Evolutionary conservation across 2,329 filamentous ascomycete genomes (phyloP).

Genomic region (Magnaporthales sp.): DNA sequence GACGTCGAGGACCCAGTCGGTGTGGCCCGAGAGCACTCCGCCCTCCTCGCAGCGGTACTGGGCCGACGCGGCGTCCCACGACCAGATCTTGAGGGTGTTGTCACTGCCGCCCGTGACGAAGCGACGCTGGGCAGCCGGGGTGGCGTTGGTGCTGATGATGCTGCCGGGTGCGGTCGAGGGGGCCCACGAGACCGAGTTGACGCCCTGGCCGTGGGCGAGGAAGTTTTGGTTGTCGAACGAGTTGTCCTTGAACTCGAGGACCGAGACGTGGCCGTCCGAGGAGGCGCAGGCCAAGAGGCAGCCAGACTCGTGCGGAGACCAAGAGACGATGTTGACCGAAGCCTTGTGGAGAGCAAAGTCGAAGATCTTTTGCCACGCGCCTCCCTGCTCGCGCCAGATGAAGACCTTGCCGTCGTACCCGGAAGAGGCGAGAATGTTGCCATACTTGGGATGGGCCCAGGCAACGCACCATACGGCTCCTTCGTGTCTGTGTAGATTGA

Average conservation of each 20-base stretch:
- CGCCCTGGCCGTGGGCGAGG: conserved; percentile 83
- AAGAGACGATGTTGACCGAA: conserved; percentile 91
- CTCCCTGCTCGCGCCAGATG: conserved; percentile 88
- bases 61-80: conserved; percentile 57
- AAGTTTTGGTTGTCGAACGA: conserved; percentile 83
- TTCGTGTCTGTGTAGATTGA: conserved; percentile 65
- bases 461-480: conserved; percentile 96
- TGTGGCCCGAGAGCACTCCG: conserved; percentile 67
- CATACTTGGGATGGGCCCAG: conserved; percentile 98
- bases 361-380: conserved; percentile 77
- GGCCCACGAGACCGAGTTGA: conserved; percentile 94
- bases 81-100: conserved; percentile 90
- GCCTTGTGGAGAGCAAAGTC: conserved; percentile 91
- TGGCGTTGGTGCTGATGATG: conserved; percentile 64
- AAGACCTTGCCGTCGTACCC: conserved; percentile 97
- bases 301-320: conserved; percentile 94
- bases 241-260: conserved; percentile 96
- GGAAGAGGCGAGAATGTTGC: conserved; percentile 91
- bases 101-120: conserved; percentile 95
- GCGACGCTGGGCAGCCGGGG: conserved; percentile 56
- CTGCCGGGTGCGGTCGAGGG: conserved; percentile 77
- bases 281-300: conserved; percentile 92
- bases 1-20: conserved; percentile 96
- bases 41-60: conserved; percentile 50
- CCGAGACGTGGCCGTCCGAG: conserved; percentile 85